Conservation (phyloP, 352 stramenopile species). For the Phytophthora litchii region DNA sequence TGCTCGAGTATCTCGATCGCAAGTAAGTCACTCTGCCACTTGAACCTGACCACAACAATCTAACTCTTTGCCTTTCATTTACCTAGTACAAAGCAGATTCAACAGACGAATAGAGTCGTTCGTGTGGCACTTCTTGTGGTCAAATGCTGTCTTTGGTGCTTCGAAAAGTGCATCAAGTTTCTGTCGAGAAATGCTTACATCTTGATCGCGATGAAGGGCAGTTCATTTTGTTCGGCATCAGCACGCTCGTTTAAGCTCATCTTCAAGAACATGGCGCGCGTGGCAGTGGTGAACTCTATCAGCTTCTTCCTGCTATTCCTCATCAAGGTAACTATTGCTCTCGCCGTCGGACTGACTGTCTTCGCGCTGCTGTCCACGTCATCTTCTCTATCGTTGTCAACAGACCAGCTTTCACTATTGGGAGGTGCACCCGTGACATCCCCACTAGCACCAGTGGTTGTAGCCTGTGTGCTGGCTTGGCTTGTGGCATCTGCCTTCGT, state of each 20-base stretch:
- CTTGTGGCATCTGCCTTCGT: conserved; percentile 93
- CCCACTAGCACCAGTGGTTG: conserved; percentile 90
- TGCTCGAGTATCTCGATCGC: conserved; percentile 95
- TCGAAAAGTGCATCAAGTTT: conserved; percentile 97
- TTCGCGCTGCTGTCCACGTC: conserved; percentile 56
- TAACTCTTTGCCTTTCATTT: conserved; percentile 6
- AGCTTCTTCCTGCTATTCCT: conserved; percentile 94
- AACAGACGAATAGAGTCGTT: conserved; percentile 74
- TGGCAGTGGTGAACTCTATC: conserved; percentile 92
- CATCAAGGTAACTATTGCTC: conserved; percentile 90
- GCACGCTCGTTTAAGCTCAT: conserved; percentile 95
- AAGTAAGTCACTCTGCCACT: conserved; percentile 55
- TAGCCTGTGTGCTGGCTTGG: conserved; percentile 84
- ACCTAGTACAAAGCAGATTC: conserved; percentile 73
- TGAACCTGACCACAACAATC: not conserved
- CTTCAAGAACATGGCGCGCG: conserved; percentile 90
- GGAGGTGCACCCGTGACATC: conserved; percentile 78
- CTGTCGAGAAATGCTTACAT: conserved; percentile 97
- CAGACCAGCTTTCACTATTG: conserved; percentile 62
- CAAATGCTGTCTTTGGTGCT: conserved; percentile 95
- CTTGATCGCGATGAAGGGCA: conserved; percentile 81
- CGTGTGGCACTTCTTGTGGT: conserved; percentile 83
- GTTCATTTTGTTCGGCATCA: conserved; percentile 88
- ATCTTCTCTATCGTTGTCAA: conserved; percentile 32
- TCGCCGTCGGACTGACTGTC: conserved; percentile 47